phyloP scores from a whole-genome alignment of 768 basidiomycete genomes.

The Termitomyces sp. region DNA sequence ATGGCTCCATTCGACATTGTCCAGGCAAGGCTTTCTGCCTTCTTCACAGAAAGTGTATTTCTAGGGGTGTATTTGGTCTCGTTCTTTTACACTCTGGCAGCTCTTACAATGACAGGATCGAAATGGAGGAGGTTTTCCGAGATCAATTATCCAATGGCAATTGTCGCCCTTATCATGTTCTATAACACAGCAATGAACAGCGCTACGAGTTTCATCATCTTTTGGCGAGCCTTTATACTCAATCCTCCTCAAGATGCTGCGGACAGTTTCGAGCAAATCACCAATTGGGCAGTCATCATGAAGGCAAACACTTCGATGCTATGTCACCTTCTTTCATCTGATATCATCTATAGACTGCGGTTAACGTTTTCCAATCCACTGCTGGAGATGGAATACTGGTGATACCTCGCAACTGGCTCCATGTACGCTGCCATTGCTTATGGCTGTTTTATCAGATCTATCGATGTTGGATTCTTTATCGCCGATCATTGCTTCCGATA shows the following conservation, averaged over 20 bases:
- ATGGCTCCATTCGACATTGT: not conserved
- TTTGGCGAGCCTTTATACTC: slow-evolving; percentile 2
- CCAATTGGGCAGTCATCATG: not conserved
- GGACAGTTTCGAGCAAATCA: not conserved
- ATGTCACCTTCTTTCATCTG: not conserved
- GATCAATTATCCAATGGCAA: not conserved
- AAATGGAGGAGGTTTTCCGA: not conserved
- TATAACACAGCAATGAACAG: not conserved
- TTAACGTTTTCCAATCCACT: not conserved
- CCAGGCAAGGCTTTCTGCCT: not conserved
- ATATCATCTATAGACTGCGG: not conserved
- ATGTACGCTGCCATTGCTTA: not conserved
- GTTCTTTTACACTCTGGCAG: not conserved
- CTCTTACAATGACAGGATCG: not conserved
- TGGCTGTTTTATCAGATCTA: not conserved
- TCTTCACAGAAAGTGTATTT: slow-evolving; percentile 2
- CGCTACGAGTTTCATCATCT: not conserved
- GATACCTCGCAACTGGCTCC: not conserved
- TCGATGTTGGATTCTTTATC: slow-evolving; percentile 7
- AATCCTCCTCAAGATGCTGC: not conserved
- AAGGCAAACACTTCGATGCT: not conserved
- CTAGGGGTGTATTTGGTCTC: slow-evolving; percentile 1
- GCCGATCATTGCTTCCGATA: not conserved
- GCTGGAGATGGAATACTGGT: slow-evolving; percentile 7
- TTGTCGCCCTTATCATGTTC: slow-evolving; percentile 1